Evolutionary conservation across 768 basidiomycete genomes (phyloP), one percentile per base, ranked within the genome.

Genomic region (Boletus subparvulus): DNA sequence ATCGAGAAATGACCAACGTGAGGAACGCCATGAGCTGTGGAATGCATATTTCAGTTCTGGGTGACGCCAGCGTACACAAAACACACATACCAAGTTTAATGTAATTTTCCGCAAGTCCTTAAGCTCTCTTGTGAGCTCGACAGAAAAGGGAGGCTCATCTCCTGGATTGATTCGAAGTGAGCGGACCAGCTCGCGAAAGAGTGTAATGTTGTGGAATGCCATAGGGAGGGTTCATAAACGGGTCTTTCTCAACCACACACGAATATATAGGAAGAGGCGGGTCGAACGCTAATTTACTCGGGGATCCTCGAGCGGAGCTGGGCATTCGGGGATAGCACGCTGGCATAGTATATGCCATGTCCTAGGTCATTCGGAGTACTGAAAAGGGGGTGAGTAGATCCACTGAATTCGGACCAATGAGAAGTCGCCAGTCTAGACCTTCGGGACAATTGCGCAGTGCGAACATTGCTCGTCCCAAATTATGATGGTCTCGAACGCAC

Each of bases 21-120:
- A 71, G 61, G 56, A 71, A 67, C n/a, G 61, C 56, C 53, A 62
- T 51, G 43, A 71, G 66, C 71, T 72, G 44, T 46, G 42, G n/a
- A 4, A 28, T 21, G 37, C 13, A 7, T 12, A 7, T 28, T 14
- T 63, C n/a, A 61, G 48, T 50, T n/a, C 6, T 13, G 30, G 39
- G 32, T 28, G 19, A 47, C 12, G 19, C n/a, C 19, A 32, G 11
- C 6, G 28, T 30, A 32, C 6, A 28, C 13, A n/a, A 6, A 33
- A 37, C 21, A 47, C 47, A 46, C 48, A 44, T 48, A 65, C 71
- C 54, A 71, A 17, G 48, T 52, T 65, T 6, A 71, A 47, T 14
- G 55, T 59, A 36, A 59, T 28, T 50, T 62, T 71, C 21, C 71
- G 61, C 47, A 48, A 42, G 47, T 69, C 65, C 13, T 62, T 40